A percentile compares a stretch with the other conserved stretches of the same genome.
phyloP scores from a whole-genome alignment of 1,284 basidiomycete genomes.

The Pholiota adiposa region DNA sequence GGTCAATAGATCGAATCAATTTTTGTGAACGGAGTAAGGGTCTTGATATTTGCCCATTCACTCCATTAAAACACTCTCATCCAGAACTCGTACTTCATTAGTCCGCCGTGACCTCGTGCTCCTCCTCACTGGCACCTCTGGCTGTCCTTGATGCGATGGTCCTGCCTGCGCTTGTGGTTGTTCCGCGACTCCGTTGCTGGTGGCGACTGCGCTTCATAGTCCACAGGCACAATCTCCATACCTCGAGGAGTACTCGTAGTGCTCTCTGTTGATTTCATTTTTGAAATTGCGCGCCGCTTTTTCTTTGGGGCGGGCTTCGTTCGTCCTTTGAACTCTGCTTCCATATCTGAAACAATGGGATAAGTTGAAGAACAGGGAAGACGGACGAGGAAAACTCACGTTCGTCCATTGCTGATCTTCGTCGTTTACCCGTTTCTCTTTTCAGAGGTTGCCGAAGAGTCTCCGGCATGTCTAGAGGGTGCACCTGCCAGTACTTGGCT shows the following conservation, averaged over 20 bases:
- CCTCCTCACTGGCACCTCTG: not conserved
- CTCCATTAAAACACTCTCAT: not conserved
- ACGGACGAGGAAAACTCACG: not conserved
- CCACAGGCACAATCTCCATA: not conserved
- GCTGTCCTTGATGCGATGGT: not conserved
- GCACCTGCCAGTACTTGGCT: constrained; percentile 1
- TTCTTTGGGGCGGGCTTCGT: not conserved
- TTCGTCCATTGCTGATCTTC: not conserved
- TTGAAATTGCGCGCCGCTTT: not conserved
- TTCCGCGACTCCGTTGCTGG: not conserved
- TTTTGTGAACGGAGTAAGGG: too few species aligned
- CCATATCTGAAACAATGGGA: not conserved
- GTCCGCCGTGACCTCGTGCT: not conserved
- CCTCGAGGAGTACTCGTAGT: not conserved
- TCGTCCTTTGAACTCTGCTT: not conserved
- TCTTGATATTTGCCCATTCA: too few species aligned
- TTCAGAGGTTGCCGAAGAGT: not conserved
- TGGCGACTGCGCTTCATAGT: too few species aligned
- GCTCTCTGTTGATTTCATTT: not conserved
- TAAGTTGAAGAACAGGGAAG: not conserved
- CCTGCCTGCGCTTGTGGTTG: not conserved
- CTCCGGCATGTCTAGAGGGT: not conserved
- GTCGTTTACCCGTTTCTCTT: not conserved
- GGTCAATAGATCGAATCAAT: too few species aligned
- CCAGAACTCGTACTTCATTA: not conserved